These are phyloP conservation scores for sorghum (Sorghum bicolor) DNA, from an alignment of 176 grass and related monocot genomes.

Conservation along the genomic window DNA sequence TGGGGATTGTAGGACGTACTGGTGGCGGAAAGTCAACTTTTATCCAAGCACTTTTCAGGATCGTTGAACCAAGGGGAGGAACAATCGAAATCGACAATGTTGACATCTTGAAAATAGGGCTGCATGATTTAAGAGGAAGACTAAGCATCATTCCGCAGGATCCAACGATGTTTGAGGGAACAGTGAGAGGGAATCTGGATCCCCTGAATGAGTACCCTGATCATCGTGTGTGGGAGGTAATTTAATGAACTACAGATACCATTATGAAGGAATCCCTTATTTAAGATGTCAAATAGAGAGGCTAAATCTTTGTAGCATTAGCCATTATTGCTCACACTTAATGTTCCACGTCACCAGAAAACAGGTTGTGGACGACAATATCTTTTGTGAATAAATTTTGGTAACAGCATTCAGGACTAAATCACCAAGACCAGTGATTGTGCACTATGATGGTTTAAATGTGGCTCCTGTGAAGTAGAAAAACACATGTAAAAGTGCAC, in stretches of 20 bases:
- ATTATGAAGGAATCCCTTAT: neutral
- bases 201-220: conserved; percentile 79
- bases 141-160: conserved; percentile 97
- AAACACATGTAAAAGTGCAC: neutral
- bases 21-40: conserved; percentile 92
- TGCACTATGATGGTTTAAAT: neutral
- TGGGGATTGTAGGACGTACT: conserved; percentile 90
- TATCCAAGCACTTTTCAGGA: conserved; percentile 83
- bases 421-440: neutral
- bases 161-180: conserved; percentile 87
- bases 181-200: conserved; percentile 88
- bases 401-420: neutral
- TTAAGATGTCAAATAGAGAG: neutral
- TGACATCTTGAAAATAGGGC: conserved; percentile 81
- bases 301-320: neutral
- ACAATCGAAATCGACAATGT: conserved; percentile 81
- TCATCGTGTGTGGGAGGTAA: conserved; percentile 87
- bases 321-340: neutral
- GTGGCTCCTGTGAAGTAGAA: neutral
- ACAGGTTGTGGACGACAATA: neutral
- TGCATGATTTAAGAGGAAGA: conserved; percentile 83
- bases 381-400: neutral
- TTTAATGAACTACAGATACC: conserved; percentile 17
- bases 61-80: conserved; percentile 79
- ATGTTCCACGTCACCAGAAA: neutral